Percentiles rank a stretch among this genome's conserved stretches.
phyloP scores from a whole-genome alignment of 345 rosid genomes.

The Alliaria petiolata region DNA sequence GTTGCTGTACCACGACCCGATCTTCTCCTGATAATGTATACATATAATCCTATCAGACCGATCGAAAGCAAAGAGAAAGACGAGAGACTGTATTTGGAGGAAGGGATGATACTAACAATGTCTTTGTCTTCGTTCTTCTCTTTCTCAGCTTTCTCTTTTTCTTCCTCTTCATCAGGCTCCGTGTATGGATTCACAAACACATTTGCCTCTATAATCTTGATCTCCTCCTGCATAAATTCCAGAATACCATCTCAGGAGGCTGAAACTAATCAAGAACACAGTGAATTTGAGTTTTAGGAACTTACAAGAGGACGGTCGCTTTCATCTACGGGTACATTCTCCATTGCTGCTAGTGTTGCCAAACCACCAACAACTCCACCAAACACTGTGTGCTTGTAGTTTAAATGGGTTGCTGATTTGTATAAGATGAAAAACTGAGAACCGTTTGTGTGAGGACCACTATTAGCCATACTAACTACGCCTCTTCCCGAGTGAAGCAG shows the following conservation, averaged over 20 bases:
- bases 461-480: conserved; percentile 94
- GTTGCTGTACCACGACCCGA: conserved; percentile 94
- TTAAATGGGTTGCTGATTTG: conserved; percentile 95
- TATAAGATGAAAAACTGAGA: conserved; percentile 95
- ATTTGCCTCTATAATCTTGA: conserved; percentile 66
- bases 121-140: conserved; percentile 49
- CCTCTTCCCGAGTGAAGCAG: conserved; percentile 92
- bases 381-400: conserved; percentile 92
- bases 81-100: not conserved
- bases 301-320: conserved; percentile 81
- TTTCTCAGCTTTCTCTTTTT: conserved; percentile 54
- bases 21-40: conserved; percentile 71
- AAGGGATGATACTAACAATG: conserved; percentile 48
- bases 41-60: not conserved
- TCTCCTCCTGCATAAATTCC: conserved; percentile 64
- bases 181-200: conserved; percentile 84
- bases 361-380: conserved; percentile 94
- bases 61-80: not conserved
- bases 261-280: not conserved
- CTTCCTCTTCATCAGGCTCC: conserved; percentile 80
- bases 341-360: conserved; percentile 80
- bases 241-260: conserved; percentile 3
- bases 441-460: conserved; percentile 97
- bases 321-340: conserved; percentile 84
- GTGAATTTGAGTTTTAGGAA: not conserved